Percentiles rank a stretch among this genome's conserved stretches.
These are phyloP conservation scores for Trichoderma asperellum DNA, from an alignment of 2,329 filamentous ascomycete species.

Conservation along the genomic window DNA sequence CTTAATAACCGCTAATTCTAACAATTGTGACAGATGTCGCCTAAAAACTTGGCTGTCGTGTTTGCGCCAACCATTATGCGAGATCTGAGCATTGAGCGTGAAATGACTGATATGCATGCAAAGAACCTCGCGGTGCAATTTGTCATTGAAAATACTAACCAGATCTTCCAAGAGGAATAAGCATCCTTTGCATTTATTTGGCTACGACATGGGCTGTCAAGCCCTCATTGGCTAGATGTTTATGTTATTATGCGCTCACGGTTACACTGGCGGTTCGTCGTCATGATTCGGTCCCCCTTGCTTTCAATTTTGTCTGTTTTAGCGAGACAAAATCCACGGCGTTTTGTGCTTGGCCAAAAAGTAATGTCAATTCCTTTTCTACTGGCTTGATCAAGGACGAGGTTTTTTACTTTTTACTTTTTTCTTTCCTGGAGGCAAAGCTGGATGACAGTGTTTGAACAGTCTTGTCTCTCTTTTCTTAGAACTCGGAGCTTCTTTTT, in stretches of 20 bases:
- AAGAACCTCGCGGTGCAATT: constrained; percentile 94
- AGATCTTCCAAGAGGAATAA: constrained; percentile 67
- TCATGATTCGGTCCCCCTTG: constrained; percentile 15
- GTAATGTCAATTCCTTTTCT: constrained; percentile 19
- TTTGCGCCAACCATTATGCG: constrained; percentile 98
- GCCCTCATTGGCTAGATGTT: not conserved
- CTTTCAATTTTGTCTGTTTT: constrained; percentile 16
- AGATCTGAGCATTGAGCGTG: constrained; percentile 83
- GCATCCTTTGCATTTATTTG: not conserved
- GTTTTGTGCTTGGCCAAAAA: constrained; percentile 26
- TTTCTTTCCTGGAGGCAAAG: not conserved
- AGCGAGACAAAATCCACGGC: constrained; percentile 17
- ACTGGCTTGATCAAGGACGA: constrained; percentile 4
- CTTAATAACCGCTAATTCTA: constrained; percentile 24
- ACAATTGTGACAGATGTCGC: constrained; percentile 72
- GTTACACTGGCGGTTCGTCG: constrained; percentile 8
- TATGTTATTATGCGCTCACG: constrained; percentile 4
- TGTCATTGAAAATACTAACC: constrained; percentile 85
- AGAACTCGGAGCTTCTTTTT: not conserved
- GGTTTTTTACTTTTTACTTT: not conserved
- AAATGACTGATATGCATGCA: constrained; percentile 93
- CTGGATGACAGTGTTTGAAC: not conserved
- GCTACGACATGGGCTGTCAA: not conserved
- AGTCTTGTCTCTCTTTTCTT: not conserved
- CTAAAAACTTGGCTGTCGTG: constrained; percentile 93